Evolutionary conservation across 139 green algal species (phyloP).

Genomic region (Volvox reticuliferus): DNA sequence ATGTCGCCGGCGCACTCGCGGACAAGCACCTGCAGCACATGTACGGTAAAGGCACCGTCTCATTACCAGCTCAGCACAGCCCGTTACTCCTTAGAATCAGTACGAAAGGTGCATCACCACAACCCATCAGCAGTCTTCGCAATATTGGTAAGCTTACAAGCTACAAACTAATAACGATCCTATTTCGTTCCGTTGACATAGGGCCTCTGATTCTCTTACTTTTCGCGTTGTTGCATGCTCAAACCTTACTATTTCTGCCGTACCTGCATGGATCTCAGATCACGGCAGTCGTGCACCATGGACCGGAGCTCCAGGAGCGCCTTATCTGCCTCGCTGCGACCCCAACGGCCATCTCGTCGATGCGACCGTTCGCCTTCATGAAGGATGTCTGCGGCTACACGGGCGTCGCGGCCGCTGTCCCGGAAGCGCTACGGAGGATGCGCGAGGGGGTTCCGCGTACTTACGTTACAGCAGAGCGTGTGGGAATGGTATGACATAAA

Average conservation of each 20-base stretch:
- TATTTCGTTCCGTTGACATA: no score
- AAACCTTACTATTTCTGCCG: neutral
- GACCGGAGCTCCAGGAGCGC: neutral
- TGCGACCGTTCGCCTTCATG: neutral
- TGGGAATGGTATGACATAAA: no score
- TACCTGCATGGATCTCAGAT: slow-evolving; percentile 38
- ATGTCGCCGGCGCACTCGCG: slow-evolving; percentile 19
- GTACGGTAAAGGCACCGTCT: neutral
- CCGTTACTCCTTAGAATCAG: no score
- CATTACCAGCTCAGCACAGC: neutral
- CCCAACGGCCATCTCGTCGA: neutral
- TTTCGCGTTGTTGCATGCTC: no score
- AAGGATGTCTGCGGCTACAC: slow-evolving; percentile 24
- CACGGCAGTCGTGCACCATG: slow-evolving; percentile 21
- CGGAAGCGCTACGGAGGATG: neutral
- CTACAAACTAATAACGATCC: no score
- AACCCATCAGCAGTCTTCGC: neutral
- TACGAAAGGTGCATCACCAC: neutral
- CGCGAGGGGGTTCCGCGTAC: neutral
- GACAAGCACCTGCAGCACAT: slow-evolving; percentile 30
- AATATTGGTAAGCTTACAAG: no score
- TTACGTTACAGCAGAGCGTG: no score
- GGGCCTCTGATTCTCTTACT: no score
- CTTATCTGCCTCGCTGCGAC: neutral
- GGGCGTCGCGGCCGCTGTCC: slow-evolving; percentile 22